Conservation (phyloP, 2,329 filamentous ascomycete genomes). For the Eutypella sp. region DNA sequence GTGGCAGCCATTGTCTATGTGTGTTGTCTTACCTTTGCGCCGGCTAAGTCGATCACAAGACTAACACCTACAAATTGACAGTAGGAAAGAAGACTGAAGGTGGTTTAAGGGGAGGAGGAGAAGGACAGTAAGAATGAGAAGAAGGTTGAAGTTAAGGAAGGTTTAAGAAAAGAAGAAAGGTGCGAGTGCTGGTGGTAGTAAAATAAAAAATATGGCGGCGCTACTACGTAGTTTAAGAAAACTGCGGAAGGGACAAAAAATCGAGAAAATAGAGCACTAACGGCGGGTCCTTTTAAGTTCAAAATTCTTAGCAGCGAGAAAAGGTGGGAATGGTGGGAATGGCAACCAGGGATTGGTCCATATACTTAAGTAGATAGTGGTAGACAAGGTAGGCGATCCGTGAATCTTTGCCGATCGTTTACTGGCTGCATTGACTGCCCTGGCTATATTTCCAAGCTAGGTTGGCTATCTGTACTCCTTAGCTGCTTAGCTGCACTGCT, state of each 20-base stretch:
- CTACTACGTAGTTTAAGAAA: too few species aligned
- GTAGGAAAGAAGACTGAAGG: neutral
- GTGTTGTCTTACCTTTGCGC: neutral
- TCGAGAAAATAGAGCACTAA: conserved; percentile 1
- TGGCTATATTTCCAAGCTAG: too few species aligned
- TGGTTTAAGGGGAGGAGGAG: neutral
- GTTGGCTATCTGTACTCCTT: too few species aligned
- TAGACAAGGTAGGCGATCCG: neutral
- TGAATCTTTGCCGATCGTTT: neutral
- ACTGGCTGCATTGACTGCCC: too few species aligned
- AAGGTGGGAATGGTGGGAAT: too few species aligned
- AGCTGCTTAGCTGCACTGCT: neutral
- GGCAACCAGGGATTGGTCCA: too few species aligned
- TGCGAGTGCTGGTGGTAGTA: neutral
- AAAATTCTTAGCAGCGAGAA: too few species aligned
- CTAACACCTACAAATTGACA: neutral
- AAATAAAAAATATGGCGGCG: neutral
- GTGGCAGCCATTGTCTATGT: conserved; percentile 70
- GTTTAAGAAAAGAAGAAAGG: too few species aligned
- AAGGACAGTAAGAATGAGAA: neutral
- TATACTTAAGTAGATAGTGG: neutral
- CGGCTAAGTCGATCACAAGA: neutral
- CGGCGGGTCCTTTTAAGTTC: too few species aligned
- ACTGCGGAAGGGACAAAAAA: too few species aligned
- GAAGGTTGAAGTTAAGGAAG: neutral